Conservation (phyloP, 2,329 filamentous ascomycete genomes). For the Botrytis elliptica region DNA sequence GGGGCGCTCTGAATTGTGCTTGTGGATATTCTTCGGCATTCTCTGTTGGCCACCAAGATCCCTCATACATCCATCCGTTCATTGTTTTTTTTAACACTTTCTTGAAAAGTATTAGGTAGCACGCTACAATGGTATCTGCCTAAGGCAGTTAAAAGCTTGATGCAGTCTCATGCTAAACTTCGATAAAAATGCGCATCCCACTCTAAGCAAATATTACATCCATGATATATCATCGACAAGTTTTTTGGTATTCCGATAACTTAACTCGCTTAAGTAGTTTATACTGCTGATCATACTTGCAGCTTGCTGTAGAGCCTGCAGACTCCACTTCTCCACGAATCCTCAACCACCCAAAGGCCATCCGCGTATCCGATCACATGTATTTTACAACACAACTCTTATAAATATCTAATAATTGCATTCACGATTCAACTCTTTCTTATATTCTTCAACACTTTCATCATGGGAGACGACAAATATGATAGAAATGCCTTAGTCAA, state of each 20-base stretch:
- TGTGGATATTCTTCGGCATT: not conserved
- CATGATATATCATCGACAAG: not conserved
- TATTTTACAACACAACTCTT: not conserved
- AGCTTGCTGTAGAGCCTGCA: not conserved
- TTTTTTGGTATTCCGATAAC: no score
- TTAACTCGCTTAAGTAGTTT: no score
- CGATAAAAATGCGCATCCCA: not conserved
- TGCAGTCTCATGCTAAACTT: not conserved
- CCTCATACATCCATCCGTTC: no score
- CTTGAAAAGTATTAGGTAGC: not conserved
- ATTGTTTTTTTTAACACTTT: not conserved
- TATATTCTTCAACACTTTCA: not conserved
- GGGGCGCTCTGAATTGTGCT: not conserved
- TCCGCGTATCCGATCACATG: not conserved
- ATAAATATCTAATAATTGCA: not conserved
- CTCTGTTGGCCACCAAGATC: not conserved
- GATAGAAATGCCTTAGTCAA: conserved; percentile 15
- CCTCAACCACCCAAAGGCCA: not conserved
- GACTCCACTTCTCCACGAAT: not conserved
- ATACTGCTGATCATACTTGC: not conserved
- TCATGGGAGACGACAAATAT: conserved; percentile 10
- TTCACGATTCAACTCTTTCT: no score
- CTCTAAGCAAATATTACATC: not conserved
- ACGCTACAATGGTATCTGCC: not conserved
- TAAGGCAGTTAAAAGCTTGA: not conserved